Evolutionary conservation across 371 early-diverging fungal species (phyloP).

Genomic region (Coemansia sp.): DNA sequence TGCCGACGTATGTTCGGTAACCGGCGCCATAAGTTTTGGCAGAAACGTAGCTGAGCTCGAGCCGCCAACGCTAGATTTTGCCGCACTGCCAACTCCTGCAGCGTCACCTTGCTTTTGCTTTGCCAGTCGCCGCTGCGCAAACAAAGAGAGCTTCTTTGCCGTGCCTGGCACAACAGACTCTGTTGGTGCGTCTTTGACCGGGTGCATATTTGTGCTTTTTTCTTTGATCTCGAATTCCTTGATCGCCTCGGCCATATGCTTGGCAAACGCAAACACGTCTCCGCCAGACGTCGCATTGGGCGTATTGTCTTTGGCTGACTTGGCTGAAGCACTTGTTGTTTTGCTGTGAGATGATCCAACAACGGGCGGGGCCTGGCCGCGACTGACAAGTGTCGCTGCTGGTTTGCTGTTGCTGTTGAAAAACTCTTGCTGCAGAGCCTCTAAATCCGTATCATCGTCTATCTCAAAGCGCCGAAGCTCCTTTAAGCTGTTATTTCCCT

Average conservation of each 20-base stretch:
- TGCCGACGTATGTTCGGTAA: constrained; percentile 24
- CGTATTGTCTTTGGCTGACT: not conserved
- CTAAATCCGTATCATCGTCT: constrained; percentile 32
- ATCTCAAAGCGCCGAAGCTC: constrained; percentile 16
- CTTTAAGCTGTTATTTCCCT: not conserved
- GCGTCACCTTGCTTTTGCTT: constrained; percentile 10
- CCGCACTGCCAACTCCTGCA: not conserved
- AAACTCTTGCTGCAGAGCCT: constrained; percentile 41
- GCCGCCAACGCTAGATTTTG: not conserved
- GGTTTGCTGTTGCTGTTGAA: constrained; percentile 27
- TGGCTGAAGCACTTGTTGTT: not conserved
- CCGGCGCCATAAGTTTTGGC: constrained; percentile 45
- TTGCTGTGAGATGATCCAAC: not conserved
- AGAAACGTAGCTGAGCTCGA: constrained; percentile 26
- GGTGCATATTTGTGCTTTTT: not conserved
- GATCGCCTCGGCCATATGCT: constrained; percentile 29
- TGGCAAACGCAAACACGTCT: constrained; percentile 28
- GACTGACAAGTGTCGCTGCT: constrained; percentile 37
- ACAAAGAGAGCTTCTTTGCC: constrained; percentile 48
- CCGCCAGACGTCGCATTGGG: not conserved
- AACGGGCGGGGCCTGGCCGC: constrained; percentile 13
- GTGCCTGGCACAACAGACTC: not conserved
- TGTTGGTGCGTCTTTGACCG: not conserved
- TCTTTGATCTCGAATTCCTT: constrained; percentile 31
- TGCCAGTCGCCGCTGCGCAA: constrained; percentile 52